Conservation (phyloP, 257 asterid genomes). For the Asclepias syriaca region DNA sequence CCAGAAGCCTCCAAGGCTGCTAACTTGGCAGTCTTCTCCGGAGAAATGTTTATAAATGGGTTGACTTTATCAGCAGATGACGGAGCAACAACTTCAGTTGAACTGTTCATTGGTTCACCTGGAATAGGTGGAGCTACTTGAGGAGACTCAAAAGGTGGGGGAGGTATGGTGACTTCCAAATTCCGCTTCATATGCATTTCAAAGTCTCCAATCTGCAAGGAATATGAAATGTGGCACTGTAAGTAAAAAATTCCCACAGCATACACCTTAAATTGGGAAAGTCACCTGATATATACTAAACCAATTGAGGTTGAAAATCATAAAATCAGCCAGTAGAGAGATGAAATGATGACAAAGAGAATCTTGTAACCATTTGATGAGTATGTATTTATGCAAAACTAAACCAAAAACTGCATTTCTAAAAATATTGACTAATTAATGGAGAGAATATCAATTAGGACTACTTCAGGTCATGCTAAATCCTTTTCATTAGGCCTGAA, state of each 20-base stretch:
- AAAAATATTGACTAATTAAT: background rate
- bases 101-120: constrained; percentile 41
- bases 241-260: background rate
- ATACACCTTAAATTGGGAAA: background rate
- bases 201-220: constrained; percentile 61
- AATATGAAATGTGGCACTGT: constrained; percentile 6
- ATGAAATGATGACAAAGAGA: background rate
- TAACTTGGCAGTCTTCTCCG: constrained; percentile 57
- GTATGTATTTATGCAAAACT: background rate
- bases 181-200: constrained; percentile 69
- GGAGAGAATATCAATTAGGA: background rate
- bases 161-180: constrained; percentile 40
- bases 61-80: constrained; percentile 51
- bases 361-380: background rate
- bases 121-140: constrained; percentile 44
- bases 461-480: background rate
- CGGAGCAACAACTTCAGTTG: constrained; percentile 37
- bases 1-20: constrained; percentile 69
- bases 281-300: background rate
- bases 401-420: background rate
- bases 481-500: background rate
- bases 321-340: background rate
- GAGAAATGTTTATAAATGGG: constrained; percentile 53
- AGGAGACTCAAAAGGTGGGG: constrained; percentile 38
- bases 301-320: background rate